Evolutionary conservation across 2,329 filamentous ascomycete genomes (phyloP).

Genomic region (Sclerotinia nivalis): DNA sequence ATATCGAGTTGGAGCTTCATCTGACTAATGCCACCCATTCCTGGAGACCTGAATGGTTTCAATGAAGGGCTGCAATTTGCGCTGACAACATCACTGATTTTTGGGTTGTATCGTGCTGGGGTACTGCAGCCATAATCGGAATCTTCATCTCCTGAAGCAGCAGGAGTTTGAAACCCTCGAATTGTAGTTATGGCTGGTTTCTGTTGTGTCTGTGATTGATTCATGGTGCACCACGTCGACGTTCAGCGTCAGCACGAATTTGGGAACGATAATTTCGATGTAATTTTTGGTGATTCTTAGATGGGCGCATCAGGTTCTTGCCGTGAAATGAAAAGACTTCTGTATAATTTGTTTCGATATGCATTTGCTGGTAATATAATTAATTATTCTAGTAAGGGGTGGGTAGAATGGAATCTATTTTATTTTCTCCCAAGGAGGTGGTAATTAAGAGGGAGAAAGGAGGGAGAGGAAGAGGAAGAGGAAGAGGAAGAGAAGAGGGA

Average conservation of each 20-base stretch:
- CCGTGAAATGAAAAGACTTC: slow-evolving; percentile 28
- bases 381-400: background rate
- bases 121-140: slow-evolving; percentile 51
- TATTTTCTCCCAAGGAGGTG: slow-evolving; percentile 2
- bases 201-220: slow-evolving; percentile 25
- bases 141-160: slow-evolving; percentile 56
- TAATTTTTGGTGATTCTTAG: slow-evolving; percentile 39
- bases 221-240: slow-evolving; percentile 40
- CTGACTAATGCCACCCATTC: slow-evolving; percentile 74
- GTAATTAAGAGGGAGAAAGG: background rate
- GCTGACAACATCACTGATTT: slow-evolving; percentile 48
- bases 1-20: slow-evolving; percentile 80
- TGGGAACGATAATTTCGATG: slow-evolving; percentile 42
- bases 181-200: slow-evolving; percentile 39
- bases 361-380: slow-evolving; percentile 37
- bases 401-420: background rate
- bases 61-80: slow-evolving; percentile 63
- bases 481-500: background rate
- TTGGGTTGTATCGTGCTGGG: slow-evolving; percentile 38
- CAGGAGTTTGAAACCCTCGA: slow-evolving; percentile 41
- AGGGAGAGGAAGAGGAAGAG: background rate
- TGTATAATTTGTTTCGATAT: slow-evolving; percentile 38
- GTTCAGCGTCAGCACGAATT: slow-evolving; percentile 41
- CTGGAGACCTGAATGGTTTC: slow-evolving; percentile 49
- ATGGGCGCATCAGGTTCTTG: slow-evolving; percentile 39